These are phyloP conservation scores for Blakeslea trispora DNA, from an alignment of 371 early-diverging fungal species.

Conservation along the genomic window DNA sequence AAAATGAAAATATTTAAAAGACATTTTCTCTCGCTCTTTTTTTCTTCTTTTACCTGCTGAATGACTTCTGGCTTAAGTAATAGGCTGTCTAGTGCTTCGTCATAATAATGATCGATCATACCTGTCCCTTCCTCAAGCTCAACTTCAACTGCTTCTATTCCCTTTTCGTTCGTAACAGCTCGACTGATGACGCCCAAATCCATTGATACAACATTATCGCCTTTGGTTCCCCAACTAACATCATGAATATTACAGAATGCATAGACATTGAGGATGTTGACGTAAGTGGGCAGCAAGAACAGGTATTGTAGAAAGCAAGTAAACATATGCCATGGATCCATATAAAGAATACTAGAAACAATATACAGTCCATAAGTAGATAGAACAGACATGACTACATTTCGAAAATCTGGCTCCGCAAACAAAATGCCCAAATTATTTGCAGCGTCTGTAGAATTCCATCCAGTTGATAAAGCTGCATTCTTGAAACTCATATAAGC, in stretches of 20 bases:
- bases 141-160: slow-evolving; percentile 63
- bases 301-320: slow-evolving; percentile 87
- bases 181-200: slow-evolving; percentile 57
- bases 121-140: slow-evolving; percentile 68
- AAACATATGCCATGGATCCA: slow-evolving; percentile 94
- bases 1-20: slow-evolving; percentile 15
- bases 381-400: slow-evolving; percentile 75
- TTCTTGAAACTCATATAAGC: slow-evolving; percentile 38
- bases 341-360: slow-evolving; percentile 71
- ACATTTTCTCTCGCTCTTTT: background rate
- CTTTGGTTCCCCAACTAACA: slow-evolving; percentile 96
- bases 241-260: slow-evolving; percentile 90
- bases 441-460: slow-evolving; percentile 15
- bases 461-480: slow-evolving; percentile 22
- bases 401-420: slow-evolving; percentile 63
- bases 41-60: slow-evolving; percentile 23
- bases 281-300: slow-evolving; percentile 81
- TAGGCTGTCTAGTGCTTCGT: slow-evolving; percentile 63
- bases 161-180: slow-evolving; percentile 33
- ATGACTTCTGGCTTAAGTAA: slow-evolving; percentile 47
- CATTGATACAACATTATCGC: slow-evolving; percentile 61
- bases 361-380: slow-evolving; percentile 90
- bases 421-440: slow-evolving; percentile 25
- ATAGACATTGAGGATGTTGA: slow-evolving; percentile 91
- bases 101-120: slow-evolving; percentile 71